Base-by-base conservation (phyloP, 2,329 filamentous ascomycete genomes). In the Ascochyta viciae-villosae region DNA sequence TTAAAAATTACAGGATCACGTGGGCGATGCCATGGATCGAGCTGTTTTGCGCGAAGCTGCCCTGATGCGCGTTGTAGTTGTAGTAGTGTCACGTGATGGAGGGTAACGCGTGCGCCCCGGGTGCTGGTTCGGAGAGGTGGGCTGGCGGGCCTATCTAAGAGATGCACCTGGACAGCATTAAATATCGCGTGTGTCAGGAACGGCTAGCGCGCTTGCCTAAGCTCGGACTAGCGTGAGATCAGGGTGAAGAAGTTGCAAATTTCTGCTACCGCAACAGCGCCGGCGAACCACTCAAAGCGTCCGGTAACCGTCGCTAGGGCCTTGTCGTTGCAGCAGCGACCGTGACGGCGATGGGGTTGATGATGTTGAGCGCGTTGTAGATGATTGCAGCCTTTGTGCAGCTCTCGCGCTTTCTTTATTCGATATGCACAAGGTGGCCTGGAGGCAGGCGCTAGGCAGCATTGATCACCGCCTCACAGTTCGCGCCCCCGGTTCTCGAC, bases 121-220 rank as follows among this genome's bases (percentile, higher is more conserved):
- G 66, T 62, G 61, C 61, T 66, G 61, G 62, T 54, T 68, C 64
- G 68, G 63, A 67, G 64, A 61, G 60, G 66, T 68, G 68, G 67
- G 64, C 67, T 66, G 63, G 19, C 63, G 64, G 63, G 62, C 65
- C 61, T 70, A 68, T 70, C 63, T 64, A 64, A 56, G 60, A 63
- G 63, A 62, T 51, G 53, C 53, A 60, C 55, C 55, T 57, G 49
- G 58, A 58, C 57, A 61, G 62, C 63, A 64, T 64, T 65, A 65
- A 65, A 62, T 65, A 65, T 61, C 57, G 54, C 58, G 41, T 54
- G 50, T 58, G 55, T 61, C 60, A 55, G 50, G 57, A 62, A 57
- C 42, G 61, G 50, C 52, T 65, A 19, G 34, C 22, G 63, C 60
- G 51, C 53, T 65, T 63, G 57, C 60, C 63, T 53, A 38, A 46